Conservation (phyloP, 83 land plant species). For the Picea mariana region DNA sequence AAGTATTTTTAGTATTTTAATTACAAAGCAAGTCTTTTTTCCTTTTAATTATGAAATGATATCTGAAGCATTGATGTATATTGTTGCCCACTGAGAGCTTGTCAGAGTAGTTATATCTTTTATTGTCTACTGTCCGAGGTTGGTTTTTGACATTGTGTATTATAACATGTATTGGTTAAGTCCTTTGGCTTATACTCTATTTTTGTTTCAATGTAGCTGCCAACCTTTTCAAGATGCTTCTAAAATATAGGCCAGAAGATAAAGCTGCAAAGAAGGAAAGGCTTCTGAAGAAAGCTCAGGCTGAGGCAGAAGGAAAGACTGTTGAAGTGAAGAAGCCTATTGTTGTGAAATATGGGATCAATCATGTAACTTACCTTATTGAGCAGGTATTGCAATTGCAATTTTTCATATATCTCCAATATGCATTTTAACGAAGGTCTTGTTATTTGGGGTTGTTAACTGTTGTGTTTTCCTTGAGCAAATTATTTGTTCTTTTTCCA, state of each 20-base stretch:
- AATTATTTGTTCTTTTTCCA: background rate
- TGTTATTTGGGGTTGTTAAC: background rate
- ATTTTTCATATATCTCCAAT: too few species aligned
- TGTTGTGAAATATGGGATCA: constrained; percentile 77
- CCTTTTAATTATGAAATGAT: too few species aligned
- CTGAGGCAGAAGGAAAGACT: constrained; percentile 69
- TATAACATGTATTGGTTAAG: background rate
- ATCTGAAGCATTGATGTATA: too few species aligned
- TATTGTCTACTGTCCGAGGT: too few species aligned
- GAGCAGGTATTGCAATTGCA: constrained; percentile 46
- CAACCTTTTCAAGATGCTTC: constrained; percentile 72
- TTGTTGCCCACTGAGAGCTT: too few species aligned
- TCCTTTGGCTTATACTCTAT: background rate
- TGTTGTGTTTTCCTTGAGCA: background rate
- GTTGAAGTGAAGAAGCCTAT: constrained; percentile 72
- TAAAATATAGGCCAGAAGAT: constrained; percentile 84
- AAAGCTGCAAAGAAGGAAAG: constrained; percentile 76
- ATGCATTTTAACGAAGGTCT: background rate
- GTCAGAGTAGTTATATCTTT: too few species aligned
- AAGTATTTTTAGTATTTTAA: too few species aligned
- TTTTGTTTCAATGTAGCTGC: constrained; percentile 39
- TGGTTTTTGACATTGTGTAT: background rate
- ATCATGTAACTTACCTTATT: constrained; percentile 76
- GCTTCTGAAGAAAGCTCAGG: constrained; percentile 74
- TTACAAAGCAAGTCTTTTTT: too few species aligned